Percentiles rank a stretch among this genome's conserved stretches.
phyloP scores from a whole-genome alignment of 768 basidiomycete species.

The Naematelia aurantialba region DNA sequence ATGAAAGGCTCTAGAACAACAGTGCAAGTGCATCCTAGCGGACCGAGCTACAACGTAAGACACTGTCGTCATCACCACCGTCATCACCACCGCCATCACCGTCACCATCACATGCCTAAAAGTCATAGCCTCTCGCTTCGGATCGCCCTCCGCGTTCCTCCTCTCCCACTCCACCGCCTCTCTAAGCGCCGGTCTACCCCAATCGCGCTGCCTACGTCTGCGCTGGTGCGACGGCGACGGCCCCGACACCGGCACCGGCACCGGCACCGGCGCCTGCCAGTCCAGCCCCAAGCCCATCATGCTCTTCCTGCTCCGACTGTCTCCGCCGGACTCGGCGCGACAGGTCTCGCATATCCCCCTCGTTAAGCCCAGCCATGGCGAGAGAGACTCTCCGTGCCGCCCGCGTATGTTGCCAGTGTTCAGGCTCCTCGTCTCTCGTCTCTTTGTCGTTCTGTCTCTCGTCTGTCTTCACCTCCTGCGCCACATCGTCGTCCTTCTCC shows the following conservation, averaged over 20 bases:
- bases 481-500: background rate
- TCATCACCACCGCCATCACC: no score
- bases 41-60: background rate
- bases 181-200: no score
- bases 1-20: background rate
- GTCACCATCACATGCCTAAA: no score
- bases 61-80: no score
- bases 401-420: background rate
- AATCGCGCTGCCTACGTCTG: no score
- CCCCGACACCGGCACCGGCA: no score
- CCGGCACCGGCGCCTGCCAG: no score
- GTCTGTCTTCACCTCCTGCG: background rate
- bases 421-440: background rate
- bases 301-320: background rate
- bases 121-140: no score
- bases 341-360: background rate
- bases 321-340: background rate
- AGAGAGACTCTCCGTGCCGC: background rate
- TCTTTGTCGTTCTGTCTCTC: background rate
- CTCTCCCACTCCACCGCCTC: no score
- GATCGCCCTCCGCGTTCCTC: no score
- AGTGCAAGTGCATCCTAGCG: background rate
- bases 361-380: background rate
- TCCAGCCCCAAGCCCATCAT: no score
- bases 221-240: no score